Evolutionary conservation across 1,284 basidiomycete species (phyloP).

Genomic region (Lentinus polychrous): DNA sequence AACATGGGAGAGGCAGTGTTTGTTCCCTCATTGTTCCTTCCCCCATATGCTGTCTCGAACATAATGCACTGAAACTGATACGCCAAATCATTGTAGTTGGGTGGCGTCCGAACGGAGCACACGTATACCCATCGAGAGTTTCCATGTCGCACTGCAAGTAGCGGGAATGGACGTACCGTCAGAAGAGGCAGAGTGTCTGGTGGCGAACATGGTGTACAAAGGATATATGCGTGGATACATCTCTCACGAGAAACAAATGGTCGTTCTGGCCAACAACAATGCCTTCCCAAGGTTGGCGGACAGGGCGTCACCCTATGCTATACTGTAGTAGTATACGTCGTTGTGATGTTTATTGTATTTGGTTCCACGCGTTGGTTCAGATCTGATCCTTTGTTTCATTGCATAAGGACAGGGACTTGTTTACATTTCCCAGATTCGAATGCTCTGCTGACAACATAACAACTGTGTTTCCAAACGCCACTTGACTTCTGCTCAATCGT

Average conservation of each 20-base stretch:
- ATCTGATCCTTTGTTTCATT: no score
- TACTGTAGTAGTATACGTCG: conserved; percentile 19
- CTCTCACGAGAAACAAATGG: conserved; percentile 89
- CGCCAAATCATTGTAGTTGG: conserved; percentile 52
- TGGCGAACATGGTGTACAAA: conserved; percentile 92
- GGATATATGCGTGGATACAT: conserved; percentile 94
- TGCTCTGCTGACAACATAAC: no score
- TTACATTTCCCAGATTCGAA: no score
- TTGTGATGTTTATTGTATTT: no score
- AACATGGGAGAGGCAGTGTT: background rate
- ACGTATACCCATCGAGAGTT: conserved; percentile 72
- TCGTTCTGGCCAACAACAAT: conserved; percentile 78
- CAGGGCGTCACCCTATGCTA: conserved; percentile 46
- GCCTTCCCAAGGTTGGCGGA: conserved; percentile 76
- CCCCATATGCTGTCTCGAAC: background rate
- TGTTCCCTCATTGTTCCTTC: background rate
- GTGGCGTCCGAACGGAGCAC: conserved; percentile 63
- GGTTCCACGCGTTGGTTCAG: no score
- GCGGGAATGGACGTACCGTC: conserved; percentile 53
- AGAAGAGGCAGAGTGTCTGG: conserved; percentile 90
- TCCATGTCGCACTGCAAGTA: conserved; percentile 64
- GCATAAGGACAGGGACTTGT: no score
- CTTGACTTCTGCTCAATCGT: no score
- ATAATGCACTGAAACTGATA: no score
- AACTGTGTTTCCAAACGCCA: no score